These are phyloP conservation scores for Aspergillus awamori DNA, from an alignment of 2,329 filamentous ascomycete species.

Conservation along the genomic window DNA sequence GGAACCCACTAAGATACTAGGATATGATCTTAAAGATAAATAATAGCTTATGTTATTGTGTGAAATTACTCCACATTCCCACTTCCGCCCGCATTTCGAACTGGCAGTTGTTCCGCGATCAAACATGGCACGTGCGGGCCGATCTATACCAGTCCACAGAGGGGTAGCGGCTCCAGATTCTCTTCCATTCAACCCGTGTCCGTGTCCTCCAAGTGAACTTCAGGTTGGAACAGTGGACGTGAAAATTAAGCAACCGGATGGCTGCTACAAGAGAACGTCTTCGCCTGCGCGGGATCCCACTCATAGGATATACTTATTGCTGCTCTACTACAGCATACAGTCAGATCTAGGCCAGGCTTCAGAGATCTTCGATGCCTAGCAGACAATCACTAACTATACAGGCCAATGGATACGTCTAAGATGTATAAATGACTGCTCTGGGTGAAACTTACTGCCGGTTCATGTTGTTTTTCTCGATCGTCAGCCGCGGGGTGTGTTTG, in stretches of 20 bases:
- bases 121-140: neutral
- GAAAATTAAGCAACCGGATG: neutral
- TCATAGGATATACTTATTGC: too few relatives aligned
- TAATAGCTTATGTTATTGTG: too few relatives aligned
- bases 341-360: neutral
- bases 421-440: neutral
- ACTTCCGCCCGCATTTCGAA: conserved; percentile 4
- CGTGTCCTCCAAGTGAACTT: neutral
- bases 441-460: neutral
- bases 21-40: too few relatives aligned
- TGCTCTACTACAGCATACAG: too few relatives aligned
- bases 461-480: neutral
- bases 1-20: too few relatives aligned
- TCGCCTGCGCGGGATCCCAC: neutral
- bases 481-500: neutral
- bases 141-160: neutral
- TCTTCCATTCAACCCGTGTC: neutral
- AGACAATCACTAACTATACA: too few relatives aligned
- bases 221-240: neutral
- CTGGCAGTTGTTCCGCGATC: conserved; percentile 10
- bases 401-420: too few relatives aligned
- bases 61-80: conserved; percentile 19
- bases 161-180: neutral
- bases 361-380: too few relatives aligned
- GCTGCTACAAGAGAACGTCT: too few relatives aligned